These are phyloP conservation scores for Hygrocybe punicea DNA, from an alignment of 768 basidiomycete species.

Conservation along the genomic window DNA sequence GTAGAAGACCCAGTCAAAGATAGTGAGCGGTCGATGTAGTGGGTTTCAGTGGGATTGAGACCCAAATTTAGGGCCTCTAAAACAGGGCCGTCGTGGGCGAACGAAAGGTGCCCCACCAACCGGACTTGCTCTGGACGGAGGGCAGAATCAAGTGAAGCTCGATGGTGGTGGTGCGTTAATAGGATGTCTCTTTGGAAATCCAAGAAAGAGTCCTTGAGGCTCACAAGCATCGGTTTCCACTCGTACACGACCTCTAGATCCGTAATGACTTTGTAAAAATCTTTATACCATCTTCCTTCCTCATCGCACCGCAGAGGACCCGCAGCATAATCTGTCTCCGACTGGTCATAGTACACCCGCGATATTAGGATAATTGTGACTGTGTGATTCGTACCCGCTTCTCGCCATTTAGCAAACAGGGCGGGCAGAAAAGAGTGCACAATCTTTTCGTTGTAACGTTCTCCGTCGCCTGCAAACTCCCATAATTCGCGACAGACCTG, in stretches of 20 bases:
- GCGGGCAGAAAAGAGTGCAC: slow-evolving; percentile 93
- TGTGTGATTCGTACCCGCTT: slow-evolving; percentile 84
- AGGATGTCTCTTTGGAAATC: slow-evolving; percentile 90
- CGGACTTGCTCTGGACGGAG: slow-evolving; percentile 55
- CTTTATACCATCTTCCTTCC: slow-evolving; percentile 81
- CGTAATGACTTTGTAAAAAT: slow-evolving; percentile 93
- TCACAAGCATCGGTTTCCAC: slow-evolving; percentile 83
- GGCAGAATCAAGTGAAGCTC: slow-evolving; percentile 50
- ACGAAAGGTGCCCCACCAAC: slow-evolving; percentile 73
- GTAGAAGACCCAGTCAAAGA: slow-evolving; percentile 83
- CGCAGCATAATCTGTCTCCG: slow-evolving; percentile 77
- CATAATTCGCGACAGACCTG: slow-evolving; percentile 95
- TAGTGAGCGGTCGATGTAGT: slow-evolving; percentile 93
- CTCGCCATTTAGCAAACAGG: slow-evolving; percentile 80
- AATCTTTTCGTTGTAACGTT: slow-evolving; percentile 95
- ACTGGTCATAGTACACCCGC: slow-evolving; percentile 81
- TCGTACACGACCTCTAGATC: slow-evolving; percentile 86
- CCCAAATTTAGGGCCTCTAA: slow-evolving; percentile 92
- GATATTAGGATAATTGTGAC: slow-evolving; percentile 94
- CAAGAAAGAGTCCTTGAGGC: slow-evolving; percentile 86
- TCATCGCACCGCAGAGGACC: slow-evolving; percentile 78
- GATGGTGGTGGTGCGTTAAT: slow-evolving; percentile 84
- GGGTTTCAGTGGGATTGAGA: slow-evolving; percentile 88
- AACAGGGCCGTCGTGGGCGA: slow-evolving; percentile 92
- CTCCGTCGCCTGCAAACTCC: slow-evolving; percentile 96